These are phyloP conservation scores for Populus alba DNA, from an alignment of 345 rosid genomes.

Conservation along the genomic window DNA sequence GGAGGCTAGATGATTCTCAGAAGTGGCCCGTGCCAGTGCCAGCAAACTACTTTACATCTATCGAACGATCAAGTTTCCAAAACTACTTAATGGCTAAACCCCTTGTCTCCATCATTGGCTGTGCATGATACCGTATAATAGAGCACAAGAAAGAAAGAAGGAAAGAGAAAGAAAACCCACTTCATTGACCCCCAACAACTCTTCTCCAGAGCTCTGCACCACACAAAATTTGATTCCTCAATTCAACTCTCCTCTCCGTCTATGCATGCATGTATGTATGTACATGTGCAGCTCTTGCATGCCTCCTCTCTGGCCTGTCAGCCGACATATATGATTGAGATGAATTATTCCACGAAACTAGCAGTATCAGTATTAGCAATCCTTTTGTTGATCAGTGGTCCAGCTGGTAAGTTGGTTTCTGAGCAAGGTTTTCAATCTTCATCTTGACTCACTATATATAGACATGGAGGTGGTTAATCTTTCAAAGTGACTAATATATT, in stretches of 20 bases:
- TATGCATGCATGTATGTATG: background rate
- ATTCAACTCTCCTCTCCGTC: background rate
- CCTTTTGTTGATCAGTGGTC: background rate
- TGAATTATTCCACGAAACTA: constrained; percentile 1
- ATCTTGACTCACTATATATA: background rate
- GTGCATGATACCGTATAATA: constrained; percentile 6
- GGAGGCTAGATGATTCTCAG: background rate
- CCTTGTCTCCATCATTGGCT: background rate
- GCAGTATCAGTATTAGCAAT: background rate
- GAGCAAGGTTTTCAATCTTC: background rate
- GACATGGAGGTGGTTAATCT: background rate
- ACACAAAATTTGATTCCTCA: background rate
- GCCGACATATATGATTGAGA: background rate
- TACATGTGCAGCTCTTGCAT: background rate
- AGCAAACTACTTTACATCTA: background rate
- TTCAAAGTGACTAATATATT: background rate
- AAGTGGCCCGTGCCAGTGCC: background rate
- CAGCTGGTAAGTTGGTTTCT: background rate
- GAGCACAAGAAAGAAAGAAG: background rate
- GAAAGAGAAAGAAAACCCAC: background rate
- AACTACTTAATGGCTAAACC: background rate
- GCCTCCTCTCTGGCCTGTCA: background rate
- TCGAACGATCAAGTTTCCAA: background rate
- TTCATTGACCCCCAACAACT: background rate
- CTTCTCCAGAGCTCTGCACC: constrained; percentile 1